A percentile compares a stretch with the other conserved stretches of the same genome.
These are phyloP conservation scores for Phaffomyces antillensis DNA, from an alignment of 805 yeast genomes.

Conservation along the genomic window DNA sequence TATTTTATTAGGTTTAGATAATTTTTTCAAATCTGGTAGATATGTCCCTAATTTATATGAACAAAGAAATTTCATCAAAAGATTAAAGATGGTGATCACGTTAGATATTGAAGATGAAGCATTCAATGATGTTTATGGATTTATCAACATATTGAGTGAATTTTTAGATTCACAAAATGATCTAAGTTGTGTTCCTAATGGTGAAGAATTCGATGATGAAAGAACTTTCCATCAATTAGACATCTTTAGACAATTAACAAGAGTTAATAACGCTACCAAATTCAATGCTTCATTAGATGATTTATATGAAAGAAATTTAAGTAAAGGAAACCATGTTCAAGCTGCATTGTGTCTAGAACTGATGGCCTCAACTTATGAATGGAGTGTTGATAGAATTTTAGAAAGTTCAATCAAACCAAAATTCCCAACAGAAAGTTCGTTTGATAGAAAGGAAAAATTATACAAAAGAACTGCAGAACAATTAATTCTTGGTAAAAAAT, in stretches of 20 bases:
- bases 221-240: slow-evolving; percentile 73
- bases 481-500: slow-evolving; percentile 61
- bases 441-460: slow-evolving; percentile 71
- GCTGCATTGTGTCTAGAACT: slow-evolving; percentile 78
- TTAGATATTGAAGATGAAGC: slow-evolving; percentile 63
- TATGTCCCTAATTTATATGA: slow-evolving; percentile 52
- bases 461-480: slow-evolving; percentile 63
- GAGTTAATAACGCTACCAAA: slow-evolving; percentile 72
- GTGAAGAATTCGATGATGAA: slow-evolving; percentile 82
- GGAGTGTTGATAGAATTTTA: slow-evolving; percentile 56
- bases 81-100: slow-evolving; percentile 41
- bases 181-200: slow-evolving; percentile 66
- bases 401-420: slow-evolving; percentile 57
- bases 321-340: slow-evolving; percentile 61
- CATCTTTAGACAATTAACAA: slow-evolving; percentile 67
- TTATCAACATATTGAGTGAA: slow-evolving; percentile 48
- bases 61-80: slow-evolving; percentile 44
- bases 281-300: slow-evolving; percentile 74
- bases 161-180: slow-evolving; percentile 62
- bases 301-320: slow-evolving; percentile 57
- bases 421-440: slow-evolving; percentile 74
- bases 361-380: slow-evolving; percentile 66
- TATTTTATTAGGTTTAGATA: slow-evolving; percentile 56
- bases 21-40: slow-evolving; percentile 48
- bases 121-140: slow-evolving; percentile 38